Percentiles rank a stretch among this genome's conserved stretches.
Conservation (phyloP, 306 rosid genomes). For the Malus sieversii region DNA sequence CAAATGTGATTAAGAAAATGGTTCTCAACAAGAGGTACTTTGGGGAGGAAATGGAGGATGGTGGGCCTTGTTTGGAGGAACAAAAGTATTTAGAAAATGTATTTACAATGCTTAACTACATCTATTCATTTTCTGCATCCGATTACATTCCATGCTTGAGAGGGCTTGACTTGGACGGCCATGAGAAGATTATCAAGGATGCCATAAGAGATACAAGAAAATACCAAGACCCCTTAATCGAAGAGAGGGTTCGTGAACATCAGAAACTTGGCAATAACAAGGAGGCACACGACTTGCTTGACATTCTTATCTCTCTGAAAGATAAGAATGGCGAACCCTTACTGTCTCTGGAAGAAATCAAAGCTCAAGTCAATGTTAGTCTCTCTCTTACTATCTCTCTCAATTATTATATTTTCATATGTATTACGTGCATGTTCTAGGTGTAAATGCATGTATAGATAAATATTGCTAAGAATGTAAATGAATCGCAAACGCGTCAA, state of each 20-base stretch:
- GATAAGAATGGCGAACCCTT: background rate
- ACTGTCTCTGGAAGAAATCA: background rate
- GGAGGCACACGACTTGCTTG: background rate
- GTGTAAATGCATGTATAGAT: no score
- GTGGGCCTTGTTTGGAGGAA: conserved; percentile 32
- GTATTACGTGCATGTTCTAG: no score
- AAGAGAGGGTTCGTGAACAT: background rate
- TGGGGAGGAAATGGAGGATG: conserved; percentile 28
- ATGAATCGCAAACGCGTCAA: no score
- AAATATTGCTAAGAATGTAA: no score
- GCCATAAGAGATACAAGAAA: background rate
- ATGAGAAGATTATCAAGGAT: background rate
- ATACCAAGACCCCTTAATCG: background rate
- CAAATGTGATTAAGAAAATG: conserved; percentile 14
- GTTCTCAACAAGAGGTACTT: conserved; percentile 27
- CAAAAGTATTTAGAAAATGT: conserved; percentile 11
- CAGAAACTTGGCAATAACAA: background rate
- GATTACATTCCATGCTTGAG: conserved; percentile 30
- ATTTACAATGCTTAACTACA: background rate
- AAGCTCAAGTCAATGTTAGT: background rate
- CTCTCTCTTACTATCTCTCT: background rate
- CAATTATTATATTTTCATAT: no score
- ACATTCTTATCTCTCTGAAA: background rate
- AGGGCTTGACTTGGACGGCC: conserved; percentile 23
- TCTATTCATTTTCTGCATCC: conserved; percentile 14